Conservation (phyloP, 2,329 filamentous ascomycete species). For the Neurospora crassa region DNA sequence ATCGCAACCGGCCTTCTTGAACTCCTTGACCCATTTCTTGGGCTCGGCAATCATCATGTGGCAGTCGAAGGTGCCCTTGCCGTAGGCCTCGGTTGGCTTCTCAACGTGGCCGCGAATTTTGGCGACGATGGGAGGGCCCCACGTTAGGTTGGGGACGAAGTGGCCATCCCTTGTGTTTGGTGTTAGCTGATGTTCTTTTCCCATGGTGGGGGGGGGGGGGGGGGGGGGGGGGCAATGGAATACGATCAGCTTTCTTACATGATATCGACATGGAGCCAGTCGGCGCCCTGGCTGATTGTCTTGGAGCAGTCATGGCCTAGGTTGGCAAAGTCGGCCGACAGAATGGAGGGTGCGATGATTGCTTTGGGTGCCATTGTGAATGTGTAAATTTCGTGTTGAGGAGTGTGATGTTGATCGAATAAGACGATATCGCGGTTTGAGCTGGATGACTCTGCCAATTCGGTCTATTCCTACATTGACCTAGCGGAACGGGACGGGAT, state of each 20-base stretch:
- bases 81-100: conserved; percentile 56
- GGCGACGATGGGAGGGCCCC: conserved; percentile 88
- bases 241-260: conserved; percentile 38
- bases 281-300: conserved; percentile 78
- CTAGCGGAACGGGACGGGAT: not conserved
- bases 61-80: conserved; percentile 93
- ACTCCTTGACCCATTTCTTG: conserved; percentile 96
- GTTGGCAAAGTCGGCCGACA: conserved; percentile 89
- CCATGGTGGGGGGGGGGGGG: not conserved
- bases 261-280: conserved; percentile 94
- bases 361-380: conserved; percentile 70
- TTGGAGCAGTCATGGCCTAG: conserved; percentile 78
- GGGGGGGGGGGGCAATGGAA: not conserved
- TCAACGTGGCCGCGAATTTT: conserved; percentile 86
- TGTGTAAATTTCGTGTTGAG: conserved; percentile 1
- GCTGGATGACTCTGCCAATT: not conserved
- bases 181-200: not conserved
- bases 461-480: not conserved
- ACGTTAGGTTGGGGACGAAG: conserved; percentile 97
- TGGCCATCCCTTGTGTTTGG: conserved; percentile 71
- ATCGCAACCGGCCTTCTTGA: conserved; percentile 88
- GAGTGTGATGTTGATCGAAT: not conserved
- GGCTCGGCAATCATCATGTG: conserved; percentile 99
- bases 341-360: conserved; percentile 96
- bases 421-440: not conserved